These are phyloP conservation scores for Phlebiopsis flavidoalba DNA, from an alignment of 768 basidiomycete genomes.

Conservation along the genomic window DNA sequence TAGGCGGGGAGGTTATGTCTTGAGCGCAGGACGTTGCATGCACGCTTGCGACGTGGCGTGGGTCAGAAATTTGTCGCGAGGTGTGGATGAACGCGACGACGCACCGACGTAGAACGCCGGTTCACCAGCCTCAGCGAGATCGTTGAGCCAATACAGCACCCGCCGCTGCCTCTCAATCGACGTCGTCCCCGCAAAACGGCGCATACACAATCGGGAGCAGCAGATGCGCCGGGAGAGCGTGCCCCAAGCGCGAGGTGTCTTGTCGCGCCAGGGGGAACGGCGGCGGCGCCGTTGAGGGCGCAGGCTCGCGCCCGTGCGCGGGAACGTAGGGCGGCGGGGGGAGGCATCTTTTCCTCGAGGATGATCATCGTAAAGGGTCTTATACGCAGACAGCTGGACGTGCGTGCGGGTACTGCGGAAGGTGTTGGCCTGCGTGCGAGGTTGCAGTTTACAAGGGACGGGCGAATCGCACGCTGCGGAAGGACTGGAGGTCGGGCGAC, in stretches of 20 bases:
- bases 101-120: conserved; percentile 63
- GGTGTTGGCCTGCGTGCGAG: not conserved
- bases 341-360: conserved; percentile 38
- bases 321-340: conserved; percentile 32
- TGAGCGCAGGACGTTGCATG: conserved; percentile 81
- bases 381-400: not conserved
- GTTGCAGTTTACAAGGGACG: not conserved
- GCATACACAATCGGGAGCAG: conserved; percentile 65
- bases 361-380: conserved; percentile 33
- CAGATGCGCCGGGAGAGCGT: conserved; percentile 57
- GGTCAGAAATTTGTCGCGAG: not conserved
- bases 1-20: conserved; percentile 69
- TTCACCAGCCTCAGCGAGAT: conserved; percentile 60
- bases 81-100: conserved; percentile 10
- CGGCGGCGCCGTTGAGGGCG: conserved; percentile 24
- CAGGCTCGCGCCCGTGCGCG: conserved; percentile 8
- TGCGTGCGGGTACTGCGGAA: not conserved
- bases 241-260: conserved; percentile 23
- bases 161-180: conserved; percentile 52
- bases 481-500: not conserved
- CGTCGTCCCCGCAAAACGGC: conserved; percentile 47
- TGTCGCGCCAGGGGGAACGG: conserved; percentile 2
- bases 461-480: not conserved
- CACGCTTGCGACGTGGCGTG: conserved; percentile 38
- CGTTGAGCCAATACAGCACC: conserved; percentile 68